These are phyloP conservation scores for Pseudozyma hubeiensis DNA, from an alignment of 1,284 basidiomycete genomes.

Conservation along the genomic window DNA sequence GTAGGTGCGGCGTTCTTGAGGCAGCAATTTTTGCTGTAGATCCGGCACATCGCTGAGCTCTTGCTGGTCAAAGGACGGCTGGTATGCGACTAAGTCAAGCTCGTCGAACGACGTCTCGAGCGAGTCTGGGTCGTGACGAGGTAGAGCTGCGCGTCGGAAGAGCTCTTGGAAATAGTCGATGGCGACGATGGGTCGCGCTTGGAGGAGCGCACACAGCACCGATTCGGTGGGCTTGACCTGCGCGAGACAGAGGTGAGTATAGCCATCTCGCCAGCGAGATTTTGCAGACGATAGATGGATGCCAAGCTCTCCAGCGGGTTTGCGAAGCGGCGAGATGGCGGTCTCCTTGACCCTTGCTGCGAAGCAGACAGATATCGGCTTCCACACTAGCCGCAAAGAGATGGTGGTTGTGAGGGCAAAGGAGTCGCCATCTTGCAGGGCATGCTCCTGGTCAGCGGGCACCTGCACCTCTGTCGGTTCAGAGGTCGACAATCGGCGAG, in stretches of 20 bases:
- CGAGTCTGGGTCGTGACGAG: constrained; percentile 35
- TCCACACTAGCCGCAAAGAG: constrained; percentile 42
- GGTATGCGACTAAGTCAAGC: constrained; percentile 28
- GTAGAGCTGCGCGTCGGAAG: constrained; percentile 34
- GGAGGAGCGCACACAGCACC: constrained; percentile 37
- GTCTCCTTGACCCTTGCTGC: constrained; percentile 37
- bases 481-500: constrained; percentile 1
- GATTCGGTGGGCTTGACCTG: constrained; percentile 49
- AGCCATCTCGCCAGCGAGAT: constrained; percentile 42
- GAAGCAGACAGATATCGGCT: constrained; percentile 42
- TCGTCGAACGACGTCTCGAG: constrained; percentile 43
- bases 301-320: constrained; percentile 23
- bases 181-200: constrained; percentile 40
- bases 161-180: constrained; percentile 47
- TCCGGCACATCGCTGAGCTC: constrained; percentile 41
- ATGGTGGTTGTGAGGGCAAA: constrained; percentile 51
- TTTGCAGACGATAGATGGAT: constrained; percentile 45
- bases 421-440: constrained; percentile 30
- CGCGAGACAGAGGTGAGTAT: constrained; percentile 43
- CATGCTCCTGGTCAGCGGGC: constrained; percentile 25
- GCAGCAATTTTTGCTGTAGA: constrained; percentile 19
- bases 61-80: constrained; percentile 29
- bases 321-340: constrained; percentile 23
- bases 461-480: constrained; percentile 31
- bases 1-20: constrained; percentile 30